These are phyloP conservation scores for Penicillium sp. DNA, from an alignment of 2,329 filamentous ascomycete species.

Conservation along the genomic window DNA sequence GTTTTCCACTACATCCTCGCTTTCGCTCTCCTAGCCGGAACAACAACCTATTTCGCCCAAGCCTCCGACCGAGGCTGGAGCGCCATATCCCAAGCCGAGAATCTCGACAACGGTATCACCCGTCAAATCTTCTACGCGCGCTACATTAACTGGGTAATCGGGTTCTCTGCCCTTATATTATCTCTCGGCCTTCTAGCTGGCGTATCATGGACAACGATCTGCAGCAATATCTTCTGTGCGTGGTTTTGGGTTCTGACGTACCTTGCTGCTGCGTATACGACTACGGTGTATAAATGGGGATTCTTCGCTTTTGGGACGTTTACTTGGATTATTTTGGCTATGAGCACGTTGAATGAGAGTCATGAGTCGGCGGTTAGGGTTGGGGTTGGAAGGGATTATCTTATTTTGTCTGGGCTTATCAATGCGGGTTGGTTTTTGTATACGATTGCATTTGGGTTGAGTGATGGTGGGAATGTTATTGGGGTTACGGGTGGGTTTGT, in stretches of 20 bases:
- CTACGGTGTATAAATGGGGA: constrained; percentile 57
- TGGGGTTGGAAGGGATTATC: constrained; percentile 48
- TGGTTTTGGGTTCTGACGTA: constrained; percentile 56
- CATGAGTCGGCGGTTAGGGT: constrained; percentile 42
- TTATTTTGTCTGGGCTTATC: constrained; percentile 47
- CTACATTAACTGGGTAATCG: constrained; percentile 57
- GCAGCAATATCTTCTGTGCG: constrained; percentile 51
- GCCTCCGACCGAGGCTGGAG: constrained; percentile 54
- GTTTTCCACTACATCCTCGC: constrained; percentile 60
- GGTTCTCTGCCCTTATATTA: constrained; percentile 49
- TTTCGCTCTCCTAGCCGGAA: constrained; percentile 51
- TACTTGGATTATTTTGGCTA: constrained; percentile 49
- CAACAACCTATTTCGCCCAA: constrained; percentile 54
- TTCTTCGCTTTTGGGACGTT: constrained; percentile 56
- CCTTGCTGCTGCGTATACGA: constrained; percentile 51
- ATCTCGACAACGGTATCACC: constrained; percentile 23
- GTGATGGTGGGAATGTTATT: constrained; percentile 55
- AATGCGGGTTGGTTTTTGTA: constrained; percentile 44
- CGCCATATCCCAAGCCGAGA: constrained; percentile 40
- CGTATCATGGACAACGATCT: constrained; percentile 57
- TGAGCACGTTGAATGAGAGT: constrained; percentile 45
- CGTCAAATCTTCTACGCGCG: constrained; percentile 58
- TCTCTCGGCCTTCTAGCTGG: constrained; percentile 54
- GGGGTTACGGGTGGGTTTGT: constrained; percentile 48
- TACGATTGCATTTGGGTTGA: constrained; percentile 55